Percentiles rank a stretch among this genome's conserved stretches.
phyloP scores from a whole-genome alignment of 2,329 filamentous ascomycete species.

The Simplicillium aogashimaense region DNA sequence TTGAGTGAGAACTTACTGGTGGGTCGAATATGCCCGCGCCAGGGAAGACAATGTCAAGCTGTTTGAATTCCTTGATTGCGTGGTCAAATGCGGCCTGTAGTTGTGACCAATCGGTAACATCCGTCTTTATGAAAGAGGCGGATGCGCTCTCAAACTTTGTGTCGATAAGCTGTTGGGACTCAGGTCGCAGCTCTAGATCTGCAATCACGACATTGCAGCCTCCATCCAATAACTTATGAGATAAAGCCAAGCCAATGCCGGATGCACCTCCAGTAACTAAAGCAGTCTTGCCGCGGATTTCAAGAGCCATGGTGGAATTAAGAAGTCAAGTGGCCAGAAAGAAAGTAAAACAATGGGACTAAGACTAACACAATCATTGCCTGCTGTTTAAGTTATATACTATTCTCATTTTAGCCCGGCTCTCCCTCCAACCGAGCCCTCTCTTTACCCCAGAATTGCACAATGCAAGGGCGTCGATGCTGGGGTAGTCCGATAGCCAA shows the following conservation, averaged over 20 bases:
- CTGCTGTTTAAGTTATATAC: too few relatives aligned
- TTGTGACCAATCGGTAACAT: conserved; percentile 23
- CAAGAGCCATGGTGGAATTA: conserved; percentile 7
- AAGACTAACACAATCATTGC: too few relatives aligned
- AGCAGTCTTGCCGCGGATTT: conserved; percentile 7
- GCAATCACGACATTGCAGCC: conserved; percentile 26
- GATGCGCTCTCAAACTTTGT: conserved; percentile 17
- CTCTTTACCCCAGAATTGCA: too few relatives aligned
- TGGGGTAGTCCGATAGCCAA: too few relatives aligned
- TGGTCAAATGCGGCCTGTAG: conserved; percentile 17
- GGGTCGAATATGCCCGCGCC: too few relatives aligned
- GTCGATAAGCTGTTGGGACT: conserved; percentile 10
- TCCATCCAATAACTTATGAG: conserved; percentile 19
- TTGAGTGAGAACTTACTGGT: too few relatives aligned
- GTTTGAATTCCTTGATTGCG: conserved; percentile 5
- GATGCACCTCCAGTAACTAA: conserved; percentile 5
- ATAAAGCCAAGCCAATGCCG: conserved; percentile 25
- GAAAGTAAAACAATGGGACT: too few relatives aligned
- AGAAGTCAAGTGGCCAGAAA: too few relatives aligned
- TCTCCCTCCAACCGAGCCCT: too few relatives aligned
- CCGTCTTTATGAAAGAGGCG: conserved; percentile 22
- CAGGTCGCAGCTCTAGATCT: conserved; percentile 14
- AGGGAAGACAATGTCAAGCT: too few relatives aligned
- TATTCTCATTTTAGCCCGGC: too few relatives aligned
- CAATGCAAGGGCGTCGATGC: too few relatives aligned